Percentiles rank a stretch among this genome's conserved stretches.
Evolutionary conservation across 1,139 yeast genomes (phyloP).

Genomic region (Yamadazyma sp.): DNA sequence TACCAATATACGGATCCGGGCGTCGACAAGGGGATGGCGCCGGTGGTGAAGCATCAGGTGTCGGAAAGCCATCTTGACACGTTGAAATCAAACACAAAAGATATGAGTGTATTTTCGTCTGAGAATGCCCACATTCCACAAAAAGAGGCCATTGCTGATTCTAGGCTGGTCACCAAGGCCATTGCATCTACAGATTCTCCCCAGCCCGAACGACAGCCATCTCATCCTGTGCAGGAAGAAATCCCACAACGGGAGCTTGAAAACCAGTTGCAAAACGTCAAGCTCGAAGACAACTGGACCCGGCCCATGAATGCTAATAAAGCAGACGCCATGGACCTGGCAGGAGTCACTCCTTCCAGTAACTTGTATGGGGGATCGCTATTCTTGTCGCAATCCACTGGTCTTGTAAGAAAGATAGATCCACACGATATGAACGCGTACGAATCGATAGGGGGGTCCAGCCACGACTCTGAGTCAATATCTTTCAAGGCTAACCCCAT

Average conservation of each 20-base stretch:
- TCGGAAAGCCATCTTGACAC: not conserved
- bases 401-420: conserved; percentile 39
- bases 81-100: not conserved
- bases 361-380: conserved; percentile 47
- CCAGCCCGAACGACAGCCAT: too few species aligned
- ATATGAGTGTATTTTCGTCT: too few species aligned
- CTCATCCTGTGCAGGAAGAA: too few species aligned
- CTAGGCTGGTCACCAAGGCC: too few species aligned
- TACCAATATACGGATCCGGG: conserved; percentile 8
- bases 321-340: conserved; percentile 10
- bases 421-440: conserved; percentile 11
- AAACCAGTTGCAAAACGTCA: not conserved
- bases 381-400: conserved; percentile 47
- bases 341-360: conserved; percentile 27
- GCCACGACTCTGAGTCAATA: conserved; percentile 27
- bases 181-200: too few species aligned
- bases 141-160: too few species aligned
- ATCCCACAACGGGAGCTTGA: too few species aligned
- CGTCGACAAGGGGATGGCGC: too few species aligned
- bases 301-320: conserved; percentile 12
- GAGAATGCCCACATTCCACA: too few species aligned
- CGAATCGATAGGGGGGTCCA: conserved; percentile 17
- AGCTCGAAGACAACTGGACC: not conserved
- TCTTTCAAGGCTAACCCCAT: conserved; percentile 39
- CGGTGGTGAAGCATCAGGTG: not conserved